These are phyloP conservation scores for Acephala macrosclerotiorum DNA, from an alignment of 2,329 filamentous ascomycete species.

Conservation along the genomic window DNA sequence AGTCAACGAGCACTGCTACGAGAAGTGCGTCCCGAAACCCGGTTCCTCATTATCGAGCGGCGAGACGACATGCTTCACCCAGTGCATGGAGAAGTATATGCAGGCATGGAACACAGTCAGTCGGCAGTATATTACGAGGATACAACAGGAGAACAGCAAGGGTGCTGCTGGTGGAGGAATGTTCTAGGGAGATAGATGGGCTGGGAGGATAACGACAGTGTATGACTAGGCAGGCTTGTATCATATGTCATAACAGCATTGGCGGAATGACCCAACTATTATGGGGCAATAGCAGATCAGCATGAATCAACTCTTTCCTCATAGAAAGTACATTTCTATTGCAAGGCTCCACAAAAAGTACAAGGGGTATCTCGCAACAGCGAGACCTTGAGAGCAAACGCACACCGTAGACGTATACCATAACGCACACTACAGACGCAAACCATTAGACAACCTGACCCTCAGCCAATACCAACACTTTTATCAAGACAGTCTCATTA, in stretches of 20 bases:
- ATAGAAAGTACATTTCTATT: neutral
- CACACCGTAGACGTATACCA: too few species aligned
- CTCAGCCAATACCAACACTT: neutral
- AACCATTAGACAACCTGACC: neutral
- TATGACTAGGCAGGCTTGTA: conserved; percentile 25
- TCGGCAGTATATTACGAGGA: conserved; percentile 64
- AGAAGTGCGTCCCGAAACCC: conserved; percentile 76
- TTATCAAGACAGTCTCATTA: neutral
- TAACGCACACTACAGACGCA: too few species aligned
- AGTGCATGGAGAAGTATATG: conserved; percentile 89
- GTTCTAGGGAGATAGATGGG: conserved; percentile 30
- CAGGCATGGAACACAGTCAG: conserved; percentile 79
- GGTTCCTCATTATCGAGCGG: conserved; percentile 65
- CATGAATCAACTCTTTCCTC: conserved; percentile 25
- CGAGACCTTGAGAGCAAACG: too few species aligned
- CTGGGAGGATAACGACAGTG: conserved; percentile 3
- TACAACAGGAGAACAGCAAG: conserved; percentile 42
- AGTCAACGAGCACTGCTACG: conserved; percentile 83
- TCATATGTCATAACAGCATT: conserved; percentile 11
- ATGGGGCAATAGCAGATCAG: conserved; percentile 13
- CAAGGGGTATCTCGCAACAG: too few species aligned
- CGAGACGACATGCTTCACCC: conserved; percentile 75
- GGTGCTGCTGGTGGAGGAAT: conserved; percentile 34
- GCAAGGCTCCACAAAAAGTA: too few species aligned
- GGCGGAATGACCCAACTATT: neutral